These are phyloP conservation scores for Lizonia empirigonia DNA, from an alignment of 2,329 filamentous ascomycete species.

Conservation along the genomic window DNA sequence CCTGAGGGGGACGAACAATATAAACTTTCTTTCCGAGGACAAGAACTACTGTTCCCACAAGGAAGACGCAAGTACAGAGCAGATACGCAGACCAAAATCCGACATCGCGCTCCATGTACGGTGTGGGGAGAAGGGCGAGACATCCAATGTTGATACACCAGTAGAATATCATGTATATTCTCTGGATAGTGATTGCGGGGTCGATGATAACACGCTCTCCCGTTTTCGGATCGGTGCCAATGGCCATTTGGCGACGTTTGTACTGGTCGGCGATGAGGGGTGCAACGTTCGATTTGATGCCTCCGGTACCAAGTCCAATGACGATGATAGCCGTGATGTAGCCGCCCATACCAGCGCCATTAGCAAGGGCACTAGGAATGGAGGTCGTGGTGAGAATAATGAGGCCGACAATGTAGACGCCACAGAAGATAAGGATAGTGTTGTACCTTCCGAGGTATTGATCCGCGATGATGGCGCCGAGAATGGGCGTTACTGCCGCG, in stretches of 20 bases:
- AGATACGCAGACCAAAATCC: conserved; percentile 74
- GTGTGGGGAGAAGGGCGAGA: conserved; percentile 70
- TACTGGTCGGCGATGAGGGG: conserved; percentile 59
- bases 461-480: conserved; percentile 65
- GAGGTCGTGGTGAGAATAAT: conserved; percentile 70
- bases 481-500: conserved; percentile 46
- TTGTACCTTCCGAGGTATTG: conserved; percentile 73
- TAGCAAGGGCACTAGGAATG: conserved; percentile 66
- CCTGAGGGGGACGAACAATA: conserved; percentile 48
- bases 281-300: conserved; percentile 80
- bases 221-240: conserved; percentile 50
- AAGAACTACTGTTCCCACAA: conserved; percentile 63
- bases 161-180: conserved; percentile 70
- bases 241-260: conserved; percentile 49
- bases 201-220: conserved; percentile 56
- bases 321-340: conserved; percentile 68
- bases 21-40: conserved; percentile 47
- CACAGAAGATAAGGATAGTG: conserved; percentile 71
- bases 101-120: conserved; percentile 71
- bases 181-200: conserved; percentile 54
- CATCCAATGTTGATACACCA: conserved; percentile 74
- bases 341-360: conserved; percentile 65
- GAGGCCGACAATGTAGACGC: conserved; percentile 69
- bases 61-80: conserved; percentile 69
- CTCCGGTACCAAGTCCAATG: conserved; percentile 75